phyloP scores from a whole-genome alignment of 129 eudicot species.

The Kitagawia praeruptora region DNA sequence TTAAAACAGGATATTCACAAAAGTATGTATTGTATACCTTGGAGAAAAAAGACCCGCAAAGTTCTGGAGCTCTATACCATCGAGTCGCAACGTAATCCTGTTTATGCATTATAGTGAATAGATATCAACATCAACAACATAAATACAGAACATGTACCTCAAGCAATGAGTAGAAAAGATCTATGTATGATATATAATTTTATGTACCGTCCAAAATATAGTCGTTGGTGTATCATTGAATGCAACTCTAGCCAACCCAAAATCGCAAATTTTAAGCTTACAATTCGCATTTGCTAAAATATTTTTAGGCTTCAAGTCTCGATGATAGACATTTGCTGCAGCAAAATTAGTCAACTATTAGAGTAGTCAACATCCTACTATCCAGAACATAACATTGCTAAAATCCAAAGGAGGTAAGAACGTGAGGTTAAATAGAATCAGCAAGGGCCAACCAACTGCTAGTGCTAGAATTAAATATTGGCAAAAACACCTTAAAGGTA shows the following conservation, averaged over 20 bases:
- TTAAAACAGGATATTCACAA: neutral
- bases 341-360: slow-evolving; percentile 9
- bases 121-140: neutral
- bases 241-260: slow-evolving; percentile 88
- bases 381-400: neutral
- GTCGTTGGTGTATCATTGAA: slow-evolving; percentile 82
- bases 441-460: neutral
- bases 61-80: slow-evolving; percentile 92
- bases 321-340: slow-evolving; percentile 91
- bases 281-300: slow-evolving; percentile 93
- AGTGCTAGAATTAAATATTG: too few species aligned
- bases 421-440: neutral
- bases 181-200: neutral
- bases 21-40: slow-evolving; percentile 34
- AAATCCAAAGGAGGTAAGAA: neutral
- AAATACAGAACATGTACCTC: neutral
- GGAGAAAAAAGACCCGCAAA: slow-evolving; percentile 85
- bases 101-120: neutral
- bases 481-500: neutral
- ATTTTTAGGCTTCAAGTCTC: slow-evolving; percentile 85
- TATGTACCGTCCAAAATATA: slow-evolving; percentile 79
- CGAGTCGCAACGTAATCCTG: slow-evolving; percentile 97
- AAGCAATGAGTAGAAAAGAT: neutral
- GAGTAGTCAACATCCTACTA: neutral
- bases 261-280: slow-evolving; percentile 86